A percentile compares a stretch with the other conserved stretches of the same genome.
phyloP scores from a whole-genome alignment of 371 early-diverging fungal species.

The Chytridiales sp. region DNA sequence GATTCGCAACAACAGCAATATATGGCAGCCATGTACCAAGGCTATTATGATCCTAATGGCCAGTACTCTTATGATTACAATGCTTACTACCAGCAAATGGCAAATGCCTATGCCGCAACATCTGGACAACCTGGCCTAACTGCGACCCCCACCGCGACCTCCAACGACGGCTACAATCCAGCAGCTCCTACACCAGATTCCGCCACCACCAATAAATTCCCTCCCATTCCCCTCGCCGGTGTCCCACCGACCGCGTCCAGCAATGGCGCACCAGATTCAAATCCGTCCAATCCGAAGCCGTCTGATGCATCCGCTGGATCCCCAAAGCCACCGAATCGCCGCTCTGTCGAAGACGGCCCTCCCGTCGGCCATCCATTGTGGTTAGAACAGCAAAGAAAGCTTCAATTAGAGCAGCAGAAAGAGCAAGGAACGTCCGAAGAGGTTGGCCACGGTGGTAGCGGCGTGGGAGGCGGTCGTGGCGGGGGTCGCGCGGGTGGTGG shows the following conservation, averaged over 20 bases:
- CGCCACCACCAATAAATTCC: neutral
- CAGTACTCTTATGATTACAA: no score
- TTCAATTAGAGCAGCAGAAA: neutral
- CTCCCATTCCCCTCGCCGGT: neutral
- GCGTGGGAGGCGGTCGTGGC: neutral
- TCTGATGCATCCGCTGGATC: neutral
- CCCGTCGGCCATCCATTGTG: slow-evolving; percentile 33
- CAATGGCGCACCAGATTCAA: neutral
- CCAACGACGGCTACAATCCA: neutral
- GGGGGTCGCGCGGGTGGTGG: slow-evolving; percentile 6
- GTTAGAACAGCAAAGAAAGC: slow-evolving; percentile 27
- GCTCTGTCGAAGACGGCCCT: slow-evolving; percentile 11
- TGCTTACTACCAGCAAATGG: no score
- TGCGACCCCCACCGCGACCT: no score
- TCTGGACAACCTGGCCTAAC: no score
- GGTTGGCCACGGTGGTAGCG: slow-evolving; percentile 1
- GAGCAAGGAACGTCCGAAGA: neutral
- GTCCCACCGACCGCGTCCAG: neutral
- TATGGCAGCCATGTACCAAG: no score
- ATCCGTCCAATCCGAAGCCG: neutral
- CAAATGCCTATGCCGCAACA: no score
- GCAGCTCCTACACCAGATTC: neutral
- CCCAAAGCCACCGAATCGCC: slow-evolving; percentile 1
- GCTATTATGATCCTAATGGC: no score
- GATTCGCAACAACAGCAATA: no score